Conservation (phyloP, 768 basidiomycete genomes). For the Boletus coccyginus region DNA sequence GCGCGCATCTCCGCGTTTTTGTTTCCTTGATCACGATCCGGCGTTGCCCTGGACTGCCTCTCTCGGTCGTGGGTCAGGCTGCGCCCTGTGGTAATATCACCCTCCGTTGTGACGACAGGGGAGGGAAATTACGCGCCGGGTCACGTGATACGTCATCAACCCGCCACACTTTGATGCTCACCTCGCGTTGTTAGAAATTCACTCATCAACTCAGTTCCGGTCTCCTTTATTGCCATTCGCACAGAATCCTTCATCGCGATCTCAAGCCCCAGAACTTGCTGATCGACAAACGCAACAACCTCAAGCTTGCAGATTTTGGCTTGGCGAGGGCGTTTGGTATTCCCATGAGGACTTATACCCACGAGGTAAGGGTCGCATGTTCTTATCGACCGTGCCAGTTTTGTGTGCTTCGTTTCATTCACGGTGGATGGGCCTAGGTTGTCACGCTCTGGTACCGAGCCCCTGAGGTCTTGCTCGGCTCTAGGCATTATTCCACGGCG, state of each 20-base stretch:
- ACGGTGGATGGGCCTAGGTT: slow-evolving; percentile 53
- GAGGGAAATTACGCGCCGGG: slow-evolving; percentile 18
- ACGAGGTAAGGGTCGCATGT: slow-evolving; percentile 65
- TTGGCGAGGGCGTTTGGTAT: slow-evolving; percentile 97
- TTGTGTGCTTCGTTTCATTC: slow-evolving; percentile 5
- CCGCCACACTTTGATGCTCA: slow-evolving; percentile 5
- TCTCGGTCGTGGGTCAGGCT: not conserved
- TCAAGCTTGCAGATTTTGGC: slow-evolving; percentile 97
- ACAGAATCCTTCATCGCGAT: slow-evolving; percentile 95
- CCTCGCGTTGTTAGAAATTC: slow-evolving; percentile 71
- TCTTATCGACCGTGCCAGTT: not conserved
- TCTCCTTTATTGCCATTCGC: slow-evolving; percentile 91
- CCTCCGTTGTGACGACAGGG: slow-evolving; percentile 18
- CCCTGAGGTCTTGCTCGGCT: slow-evolving; percentile 94
- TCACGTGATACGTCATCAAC: slow-evolving; percentile 30
- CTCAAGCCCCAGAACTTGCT: slow-evolving; percentile 95
- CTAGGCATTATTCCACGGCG: slow-evolving; percentile 94
- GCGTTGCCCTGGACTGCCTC: not conserved
- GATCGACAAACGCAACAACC: slow-evolving; percentile 84
- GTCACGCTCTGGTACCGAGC: slow-evolving; percentile 99
- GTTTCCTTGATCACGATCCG: slow-evolving; percentile 9
- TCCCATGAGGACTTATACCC: slow-evolving; percentile 98
- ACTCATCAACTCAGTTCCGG: slow-evolving; percentile 91
- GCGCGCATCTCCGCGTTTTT: not conserved
- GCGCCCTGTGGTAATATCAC: slow-evolving; percentile 19